These are phyloP conservation scores for Neurospora hispaniola DNA, from an alignment of 495 filamentous ascomycete genomes.

Conservation along the genomic window DNA sequence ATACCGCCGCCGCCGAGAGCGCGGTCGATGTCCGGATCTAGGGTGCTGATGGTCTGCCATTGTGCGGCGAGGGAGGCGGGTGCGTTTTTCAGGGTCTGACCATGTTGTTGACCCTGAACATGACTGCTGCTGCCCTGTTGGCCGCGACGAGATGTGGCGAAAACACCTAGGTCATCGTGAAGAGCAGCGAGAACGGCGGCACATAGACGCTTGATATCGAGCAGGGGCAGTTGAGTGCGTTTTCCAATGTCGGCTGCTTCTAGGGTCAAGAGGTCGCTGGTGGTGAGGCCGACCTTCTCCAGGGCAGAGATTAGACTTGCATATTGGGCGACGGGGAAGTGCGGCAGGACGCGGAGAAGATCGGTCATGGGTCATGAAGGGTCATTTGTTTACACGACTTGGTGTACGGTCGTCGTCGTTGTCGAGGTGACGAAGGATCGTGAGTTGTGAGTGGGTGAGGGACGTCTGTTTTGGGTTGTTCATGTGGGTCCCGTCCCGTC, in stretches of 20 bases:
- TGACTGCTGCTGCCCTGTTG: background rate
- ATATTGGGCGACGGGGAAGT: conserved; percentile 59
- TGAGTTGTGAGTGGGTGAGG: background rate
- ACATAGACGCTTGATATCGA: conserved; percentile 63
- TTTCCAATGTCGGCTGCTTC: conserved; percentile 76
- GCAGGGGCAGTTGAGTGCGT: conserved; percentile 69
- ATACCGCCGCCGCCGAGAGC: conserved; percentile 72
- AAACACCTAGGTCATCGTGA: conserved; percentile 51
- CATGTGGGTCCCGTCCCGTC: background rate
- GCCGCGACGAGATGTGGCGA: background rate
- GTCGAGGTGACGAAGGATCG: background rate
- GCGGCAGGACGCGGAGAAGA: conserved; percentile 71
- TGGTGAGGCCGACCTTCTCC: conserved; percentile 63
- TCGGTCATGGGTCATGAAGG: conserved; percentile 58
- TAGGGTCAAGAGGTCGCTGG: conserved; percentile 76
- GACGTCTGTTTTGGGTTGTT: background rate
- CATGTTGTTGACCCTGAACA: background rate
- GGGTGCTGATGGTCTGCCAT: conserved; percentile 64
- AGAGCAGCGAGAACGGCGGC: conserved; percentile 53
- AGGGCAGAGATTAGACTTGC: conserved; percentile 68
- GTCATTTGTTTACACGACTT: background rate
- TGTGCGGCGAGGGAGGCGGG: conserved; percentile 28
- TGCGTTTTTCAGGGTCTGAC: conserved; percentile 19
- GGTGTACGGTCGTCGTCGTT: background rate
- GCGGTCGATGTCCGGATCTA: conserved; percentile 63